Conservation (phyloP, 139 green algal genomes). For the Zygnema cylindricum region DNA sequence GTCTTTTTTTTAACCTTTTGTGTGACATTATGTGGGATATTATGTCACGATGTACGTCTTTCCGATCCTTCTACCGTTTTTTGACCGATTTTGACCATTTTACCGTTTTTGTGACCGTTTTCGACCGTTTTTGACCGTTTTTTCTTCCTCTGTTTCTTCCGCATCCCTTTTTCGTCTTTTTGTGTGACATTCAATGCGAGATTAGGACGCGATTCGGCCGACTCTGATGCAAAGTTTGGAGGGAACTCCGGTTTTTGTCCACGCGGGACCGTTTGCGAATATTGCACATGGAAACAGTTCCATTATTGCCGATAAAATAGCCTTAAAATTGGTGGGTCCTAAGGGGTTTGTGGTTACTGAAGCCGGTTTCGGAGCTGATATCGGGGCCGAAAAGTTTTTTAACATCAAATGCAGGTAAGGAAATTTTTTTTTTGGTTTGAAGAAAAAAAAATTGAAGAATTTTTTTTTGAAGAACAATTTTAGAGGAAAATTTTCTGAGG, state of each 20-base stretch:
- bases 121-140: no score
- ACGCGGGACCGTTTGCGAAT: conserved; percentile 94
- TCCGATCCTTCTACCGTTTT: no score
- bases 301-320: conserved; percentile 92
- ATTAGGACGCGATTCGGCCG: conserved; percentile 94
- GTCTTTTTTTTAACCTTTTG: no score
- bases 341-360: conserved; percentile 95
- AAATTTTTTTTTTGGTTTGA: no score
- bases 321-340: conserved; percentile 87
- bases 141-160: background rate
- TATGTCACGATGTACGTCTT: no score
- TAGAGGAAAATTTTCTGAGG: no score
- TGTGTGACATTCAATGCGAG: no score
- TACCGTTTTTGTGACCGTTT: no score
- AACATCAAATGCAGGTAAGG: conserved; percentile 95
- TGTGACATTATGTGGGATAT: no score
- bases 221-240: conserved; percentile 96
- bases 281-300: conserved; percentile 92
- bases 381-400: conserved; percentile 93
- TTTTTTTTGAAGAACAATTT: no score
- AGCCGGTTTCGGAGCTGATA: conserved; percentile 96
- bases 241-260: conserved; percentile 89
- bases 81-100: no score
- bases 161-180: conserved; percentile 4
- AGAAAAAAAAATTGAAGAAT: no score